Conservation (phyloP, 2,329 filamentous ascomycete species). For the Aspergillus sp. region DNA sequence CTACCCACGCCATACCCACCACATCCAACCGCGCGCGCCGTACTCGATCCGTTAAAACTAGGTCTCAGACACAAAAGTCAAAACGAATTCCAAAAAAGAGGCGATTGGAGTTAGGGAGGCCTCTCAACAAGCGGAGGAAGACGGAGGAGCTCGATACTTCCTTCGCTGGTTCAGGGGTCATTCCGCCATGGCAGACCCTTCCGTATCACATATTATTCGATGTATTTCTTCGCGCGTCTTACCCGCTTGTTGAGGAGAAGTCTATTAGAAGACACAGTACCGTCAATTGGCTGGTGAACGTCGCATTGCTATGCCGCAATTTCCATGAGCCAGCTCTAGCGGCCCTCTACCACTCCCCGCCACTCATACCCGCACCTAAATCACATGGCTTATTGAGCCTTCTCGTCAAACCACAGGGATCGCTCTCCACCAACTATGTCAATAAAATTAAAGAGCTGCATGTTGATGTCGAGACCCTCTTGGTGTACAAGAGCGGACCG, state of each 20-base stretch:
- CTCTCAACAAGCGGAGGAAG: constrained; percentile 29
- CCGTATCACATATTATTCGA: constrained; percentile 69
- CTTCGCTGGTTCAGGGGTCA: constrained; percentile 32
- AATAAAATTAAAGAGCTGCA: constrained; percentile 70
- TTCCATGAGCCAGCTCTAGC: constrained; percentile 73
- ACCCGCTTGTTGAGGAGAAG: constrained; percentile 52
- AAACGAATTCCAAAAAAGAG: constrained; percentile 16
- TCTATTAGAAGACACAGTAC: constrained; percentile 24
- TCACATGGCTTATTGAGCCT: constrained; percentile 51
- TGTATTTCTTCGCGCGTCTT: constrained; percentile 68
- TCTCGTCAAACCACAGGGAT: constrained; percentile 54
- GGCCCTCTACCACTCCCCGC: constrained; percentile 69
- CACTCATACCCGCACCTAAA: constrained; percentile 56
- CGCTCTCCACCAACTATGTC: constrained; percentile 62
- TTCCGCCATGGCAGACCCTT: constrained; percentile 61
- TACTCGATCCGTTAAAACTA: constrained; percentile 18
- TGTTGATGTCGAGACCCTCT: constrained; percentile 63
- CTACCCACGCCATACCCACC: constrained; percentile 6
- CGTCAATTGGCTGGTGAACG: constrained; percentile 61
- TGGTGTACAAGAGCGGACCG: constrained; percentile 54
- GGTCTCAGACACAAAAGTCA: constrained; percentile 22
- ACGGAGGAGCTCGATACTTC: constrained; percentile 16
- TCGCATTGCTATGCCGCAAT: constrained; percentile 61
- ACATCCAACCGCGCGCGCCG: constrained; percentile 14
- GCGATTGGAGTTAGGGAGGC: constrained; percentile 20